Base-by-base conservation (phyloP, 345 rosid species). In the Viola odorata region DNA sequence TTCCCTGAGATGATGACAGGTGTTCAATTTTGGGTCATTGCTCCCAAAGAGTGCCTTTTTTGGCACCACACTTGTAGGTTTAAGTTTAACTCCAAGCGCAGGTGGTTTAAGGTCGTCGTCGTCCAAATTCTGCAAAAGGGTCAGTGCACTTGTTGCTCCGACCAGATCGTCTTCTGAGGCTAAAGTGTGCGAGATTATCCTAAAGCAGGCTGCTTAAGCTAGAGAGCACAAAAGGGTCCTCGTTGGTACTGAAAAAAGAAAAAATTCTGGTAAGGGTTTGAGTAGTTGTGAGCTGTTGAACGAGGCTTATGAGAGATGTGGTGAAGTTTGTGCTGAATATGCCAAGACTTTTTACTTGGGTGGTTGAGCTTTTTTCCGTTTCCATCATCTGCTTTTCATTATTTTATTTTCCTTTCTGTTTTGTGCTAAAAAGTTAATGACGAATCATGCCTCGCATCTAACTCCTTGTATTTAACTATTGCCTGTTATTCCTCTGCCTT, bases 271-370 rank as follows among this genome's bases (percentile, higher is more conserved):
- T 12, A 79, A 62, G 39, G 75, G 66, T 1, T n/a, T 64, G 14
- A 50, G 63, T 40, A 58, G 64, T 57, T 61, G 69, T 64, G 74
- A 70, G 65, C 70, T 82, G 14, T 53, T 82, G 73, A 77, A 72
- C 44, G 80, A 68, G 60, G 80, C 86, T 41, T 82, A 79, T 55
- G 76, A 72, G 14, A 60, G 86, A 66, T 82, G 86, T 57, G 81
- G 86, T 55, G 86, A 82, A 62, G 81, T 82, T 55, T 82, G 86
- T 58, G 81, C 78, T 8, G 86, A 82, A 67, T 76, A 82, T 60
- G 86, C 86, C 66, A 82, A 82, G 71, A 82, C 86, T 16, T 82
- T 82, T 54, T 79, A 82, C 74, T 67, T 82, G 75, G 85, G 85
- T 81, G 70, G 12, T 11, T 11, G 12, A 56, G 8, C 48, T 55